A percentile compares a stretch with the other conserved stretches of the same genome.
These are phyloP conservation scores for Plantago lanceolata DNA, from an alignment of 305 asterid species.

Conservation along the genomic window DNA sequence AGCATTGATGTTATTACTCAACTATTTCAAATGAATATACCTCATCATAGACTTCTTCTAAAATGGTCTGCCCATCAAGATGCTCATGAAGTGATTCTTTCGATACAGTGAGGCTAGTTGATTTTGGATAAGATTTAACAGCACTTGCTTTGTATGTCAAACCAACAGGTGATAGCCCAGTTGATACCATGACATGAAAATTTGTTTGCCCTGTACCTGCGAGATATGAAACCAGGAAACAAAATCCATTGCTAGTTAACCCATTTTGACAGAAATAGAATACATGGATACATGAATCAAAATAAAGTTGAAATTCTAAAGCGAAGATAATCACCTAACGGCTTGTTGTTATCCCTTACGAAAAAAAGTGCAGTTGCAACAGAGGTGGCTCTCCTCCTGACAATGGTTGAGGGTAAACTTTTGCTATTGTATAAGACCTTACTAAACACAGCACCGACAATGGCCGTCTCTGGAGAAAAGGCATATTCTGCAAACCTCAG, in stretches of 20 bases:
- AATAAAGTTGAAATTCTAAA: background rate
- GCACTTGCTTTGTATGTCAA: slow-evolving; percentile 53
- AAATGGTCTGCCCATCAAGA: slow-evolving; percentile 67
- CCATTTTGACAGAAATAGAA: background rate
- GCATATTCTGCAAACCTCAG: slow-evolving; percentile 49
- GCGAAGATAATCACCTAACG: slow-evolving; percentile 46
- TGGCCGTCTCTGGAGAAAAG: slow-evolving; percentile 55
- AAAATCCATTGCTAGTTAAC: slow-evolving; percentile 7
- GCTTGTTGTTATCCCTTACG: slow-evolving; percentile 48
- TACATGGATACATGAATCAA: background rate
- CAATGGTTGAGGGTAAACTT: slow-evolving; percentile 16
- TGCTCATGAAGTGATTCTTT: slow-evolving; percentile 41
- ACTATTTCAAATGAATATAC: slow-evolving; percentile 33
- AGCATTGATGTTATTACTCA: background rate
- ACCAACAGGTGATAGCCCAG: slow-evolving; percentile 68
- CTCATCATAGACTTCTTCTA: slow-evolving; percentile 54
- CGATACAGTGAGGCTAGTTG: slow-evolving; percentile 69
- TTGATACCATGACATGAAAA: slow-evolving; percentile 57
- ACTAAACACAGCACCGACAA: slow-evolving; percentile 70
- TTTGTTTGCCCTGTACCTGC: slow-evolving; percentile 62
- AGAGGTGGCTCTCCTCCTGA: slow-evolving; percentile 16
- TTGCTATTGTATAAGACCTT: slow-evolving; percentile 39
- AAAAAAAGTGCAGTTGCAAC: slow-evolving; percentile 63
- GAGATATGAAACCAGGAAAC: slow-evolving; percentile 16
- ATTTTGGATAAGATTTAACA: slow-evolving; percentile 33